A percentile compares a stretch with the other conserved stretches of the same genome.
These are phyloP conservation scores for Boletus vermiculosoides DNA, from an alignment of 768 basidiomycete species.

Conservation along the genomic window DNA sequence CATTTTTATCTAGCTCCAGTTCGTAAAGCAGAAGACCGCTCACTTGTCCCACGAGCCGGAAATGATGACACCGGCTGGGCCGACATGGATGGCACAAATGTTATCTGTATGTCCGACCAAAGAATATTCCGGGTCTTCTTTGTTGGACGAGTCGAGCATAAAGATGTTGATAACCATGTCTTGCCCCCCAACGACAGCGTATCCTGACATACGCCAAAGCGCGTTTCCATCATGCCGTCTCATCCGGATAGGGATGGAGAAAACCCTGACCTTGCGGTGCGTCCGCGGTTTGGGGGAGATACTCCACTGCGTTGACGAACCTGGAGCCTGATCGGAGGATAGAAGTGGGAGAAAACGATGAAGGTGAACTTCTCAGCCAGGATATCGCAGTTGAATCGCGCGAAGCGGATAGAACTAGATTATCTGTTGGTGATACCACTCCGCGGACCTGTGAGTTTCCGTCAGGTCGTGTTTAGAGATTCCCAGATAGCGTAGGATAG, in stretches of 20 bases:
- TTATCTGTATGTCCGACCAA: conserved; percentile 90
- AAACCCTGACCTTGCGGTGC: conserved; percentile 62
- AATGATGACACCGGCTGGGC: conserved; percentile 70
- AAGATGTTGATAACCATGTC: conserved; percentile 88
- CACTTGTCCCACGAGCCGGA: conserved; percentile 98
- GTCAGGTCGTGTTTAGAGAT: conserved; percentile 16
- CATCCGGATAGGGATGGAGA: background rate
- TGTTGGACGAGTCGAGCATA: conserved; percentile 50
- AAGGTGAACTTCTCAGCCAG: conserved; percentile 61
- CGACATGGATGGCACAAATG: conserved; percentile 79
- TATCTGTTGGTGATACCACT: conserved; percentile 70
- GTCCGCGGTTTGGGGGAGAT: conserved; percentile 65
- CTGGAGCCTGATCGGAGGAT: conserved; percentile 65
- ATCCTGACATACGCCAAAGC: conserved; percentile 49
- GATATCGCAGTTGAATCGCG: conserved; percentile 88
- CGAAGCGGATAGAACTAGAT: conserved; percentile 84
- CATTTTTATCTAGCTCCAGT: background rate
- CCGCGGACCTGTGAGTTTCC: conserved; percentile 68
- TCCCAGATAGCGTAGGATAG: background rate
- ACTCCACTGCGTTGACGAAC: conserved; percentile 80
- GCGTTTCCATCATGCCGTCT: background rate
- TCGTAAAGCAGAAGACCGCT: conserved; percentile 25
- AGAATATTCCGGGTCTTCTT: conserved; percentile 75
- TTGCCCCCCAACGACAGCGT: conserved; percentile 83
- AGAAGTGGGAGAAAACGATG: conserved; percentile 52